Conservation (phyloP, 306 rosid genomes). For the Purshia tridentata region DNA sequence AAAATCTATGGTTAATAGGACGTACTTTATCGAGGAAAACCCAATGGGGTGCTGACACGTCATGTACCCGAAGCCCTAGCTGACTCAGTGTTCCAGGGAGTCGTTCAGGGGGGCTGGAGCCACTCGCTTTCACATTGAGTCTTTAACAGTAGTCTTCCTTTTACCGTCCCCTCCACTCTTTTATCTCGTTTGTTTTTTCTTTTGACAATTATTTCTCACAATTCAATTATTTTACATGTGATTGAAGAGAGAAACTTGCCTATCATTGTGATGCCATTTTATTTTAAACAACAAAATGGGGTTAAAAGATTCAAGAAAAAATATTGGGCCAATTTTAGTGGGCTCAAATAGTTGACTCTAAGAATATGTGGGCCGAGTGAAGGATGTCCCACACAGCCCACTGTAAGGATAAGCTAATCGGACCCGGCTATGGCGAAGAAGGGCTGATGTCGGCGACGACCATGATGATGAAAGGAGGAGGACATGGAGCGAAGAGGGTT, state of each 20-base stretch:
- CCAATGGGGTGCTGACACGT: slow-evolving; percentile 18
- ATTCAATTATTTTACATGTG: no score
- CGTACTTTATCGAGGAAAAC: neutral
- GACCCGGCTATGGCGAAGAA: neutral
- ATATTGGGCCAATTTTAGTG: no score
- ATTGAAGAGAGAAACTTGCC: no score
- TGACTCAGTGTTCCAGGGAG: neutral
- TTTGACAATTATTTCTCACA: no score
- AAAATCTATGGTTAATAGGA: slow-evolving; percentile 11
- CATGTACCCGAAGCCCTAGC: neutral
- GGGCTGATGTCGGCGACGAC: neutral
- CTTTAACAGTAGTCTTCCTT: no score
- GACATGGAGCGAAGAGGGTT: neutral
- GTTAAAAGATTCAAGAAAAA: no score
- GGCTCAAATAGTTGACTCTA: no score
- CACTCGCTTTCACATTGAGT: no score
- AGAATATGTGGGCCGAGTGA: neutral
- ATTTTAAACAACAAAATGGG: no score
- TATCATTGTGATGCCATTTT: no score
- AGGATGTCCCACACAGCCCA: neutral
- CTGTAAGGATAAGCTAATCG: neutral
- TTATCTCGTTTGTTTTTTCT: no score
- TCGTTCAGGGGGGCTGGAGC: neutral
- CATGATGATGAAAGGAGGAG: neutral
- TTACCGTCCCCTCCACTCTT: no score